Conservation (phyloP, 305 asterid species). For the Solanum hybrid region DNA sequence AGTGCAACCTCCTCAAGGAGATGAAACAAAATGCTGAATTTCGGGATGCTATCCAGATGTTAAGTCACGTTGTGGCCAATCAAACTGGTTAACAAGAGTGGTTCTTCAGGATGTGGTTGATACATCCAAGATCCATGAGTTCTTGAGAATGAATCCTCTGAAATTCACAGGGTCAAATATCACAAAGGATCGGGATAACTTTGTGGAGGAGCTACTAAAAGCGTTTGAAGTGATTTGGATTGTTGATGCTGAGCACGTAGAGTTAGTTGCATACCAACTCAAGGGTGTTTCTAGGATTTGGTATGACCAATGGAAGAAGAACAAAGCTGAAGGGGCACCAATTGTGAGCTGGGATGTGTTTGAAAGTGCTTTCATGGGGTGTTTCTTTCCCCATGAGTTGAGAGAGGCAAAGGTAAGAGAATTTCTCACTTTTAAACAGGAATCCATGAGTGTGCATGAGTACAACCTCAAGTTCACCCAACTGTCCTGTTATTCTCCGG, state of each 20-base stretch:
- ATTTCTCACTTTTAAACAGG: background rate
- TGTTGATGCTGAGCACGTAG: no score
- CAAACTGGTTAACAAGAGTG: background rate
- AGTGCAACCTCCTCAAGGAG: background rate
- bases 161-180: background rate
- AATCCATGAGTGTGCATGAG: background rate
- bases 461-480: background rate
- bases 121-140: background rate
- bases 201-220: background rate
- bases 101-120: no score
- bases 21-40: no score
- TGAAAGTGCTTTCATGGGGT: background rate
- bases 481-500: no score
- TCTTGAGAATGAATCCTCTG: background rate
- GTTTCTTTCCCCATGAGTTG: background rate
- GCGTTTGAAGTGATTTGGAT: accelerated
- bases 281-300: background rate
- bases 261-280: background rate
- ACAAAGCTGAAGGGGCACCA: background rate
- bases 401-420: background rate
- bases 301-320: background rate
- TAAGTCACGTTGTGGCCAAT: background rate
- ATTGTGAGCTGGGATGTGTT: background rate
- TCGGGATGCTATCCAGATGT: background rate
- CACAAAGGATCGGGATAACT: background rate